phyloP scores from a whole-genome alignment of 352 stramenopile genomes.

The Phytophthora pisi region DNA sequence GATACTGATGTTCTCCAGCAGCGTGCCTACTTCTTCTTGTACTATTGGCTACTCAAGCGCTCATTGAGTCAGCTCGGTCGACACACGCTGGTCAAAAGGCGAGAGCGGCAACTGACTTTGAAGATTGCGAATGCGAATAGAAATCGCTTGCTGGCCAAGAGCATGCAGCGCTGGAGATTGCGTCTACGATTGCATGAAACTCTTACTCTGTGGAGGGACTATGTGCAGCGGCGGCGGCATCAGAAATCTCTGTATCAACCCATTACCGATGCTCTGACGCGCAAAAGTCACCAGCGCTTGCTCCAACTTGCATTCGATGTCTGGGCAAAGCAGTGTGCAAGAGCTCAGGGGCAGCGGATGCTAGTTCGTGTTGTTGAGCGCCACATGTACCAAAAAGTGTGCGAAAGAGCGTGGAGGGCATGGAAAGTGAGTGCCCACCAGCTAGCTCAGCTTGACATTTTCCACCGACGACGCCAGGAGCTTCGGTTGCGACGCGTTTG shows the following conservation, averaged over 20 bases:
- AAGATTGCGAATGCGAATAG: slow-evolving; percentile 15
- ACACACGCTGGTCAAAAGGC: slow-evolving; percentile 20
- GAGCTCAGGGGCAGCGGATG: slow-evolving; percentile 6
- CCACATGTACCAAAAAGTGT: slow-evolving; percentile 32
- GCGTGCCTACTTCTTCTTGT: slow-evolving; percentile 41
- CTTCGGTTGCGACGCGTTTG: slow-evolving; percentile 27
- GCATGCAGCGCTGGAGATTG: slow-evolving; percentile 32
- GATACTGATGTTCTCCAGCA: slow-evolving; percentile 17
- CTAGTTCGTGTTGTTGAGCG: slow-evolving; percentile 30
- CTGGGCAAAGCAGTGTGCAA: slow-evolving; percentile 18
- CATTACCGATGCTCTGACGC: slow-evolving; percentile 10
- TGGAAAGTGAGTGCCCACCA: slow-evolving; percentile 24
- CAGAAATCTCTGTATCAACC: slow-evolving; percentile 17
- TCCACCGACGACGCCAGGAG: slow-evolving; percentile 16
- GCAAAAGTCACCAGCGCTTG: slow-evolving; percentile 8
- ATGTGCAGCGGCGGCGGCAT: slow-evolving; percentile 13
- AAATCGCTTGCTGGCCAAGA: slow-evolving; percentile 18
- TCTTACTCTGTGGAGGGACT: slow-evolving; percentile 21
- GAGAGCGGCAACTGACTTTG: slow-evolving; percentile 19
- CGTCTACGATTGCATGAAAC: slow-evolving; percentile 20
- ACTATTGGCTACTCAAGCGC: slow-evolving; percentile 38
- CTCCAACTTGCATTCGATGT: slow-evolving; percentile 23
- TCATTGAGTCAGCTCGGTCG: slow-evolving; percentile 23
- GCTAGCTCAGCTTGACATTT: slow-evolving; percentile 19
- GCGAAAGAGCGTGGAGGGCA: slow-evolving; percentile 21